Evolutionary conservation across 2,329 filamentous ascomycete genomes (phyloP), one percentile per base, ranked within the genome.

Genomic region (Ophiostoma triangulosporum): DNA sequence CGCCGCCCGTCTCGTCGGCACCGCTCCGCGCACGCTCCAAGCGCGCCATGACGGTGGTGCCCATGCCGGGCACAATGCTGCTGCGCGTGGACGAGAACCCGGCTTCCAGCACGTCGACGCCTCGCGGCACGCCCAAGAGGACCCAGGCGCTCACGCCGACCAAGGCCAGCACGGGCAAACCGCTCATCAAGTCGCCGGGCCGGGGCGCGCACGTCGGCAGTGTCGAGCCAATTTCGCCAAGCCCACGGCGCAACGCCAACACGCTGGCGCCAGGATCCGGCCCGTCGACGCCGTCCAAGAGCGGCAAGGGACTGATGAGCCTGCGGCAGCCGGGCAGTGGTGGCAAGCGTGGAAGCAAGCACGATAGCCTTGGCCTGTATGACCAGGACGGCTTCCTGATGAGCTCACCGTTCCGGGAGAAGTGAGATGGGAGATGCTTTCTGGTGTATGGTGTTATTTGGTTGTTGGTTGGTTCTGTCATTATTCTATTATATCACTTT

Each of bases 311-410:
- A 8, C 6, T 24, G 6, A 29, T 31, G 33, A 29, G 40, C 4
- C 22, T 22, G 14, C 40, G 40, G 20, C 20, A 24, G 22, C 40
- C 22, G 14, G 29, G 29, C 40, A 26, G 35, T n/a, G 33, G 26
- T 22, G 29, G 32, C 31, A 17, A 36, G 29, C n/a, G n/a, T n/a
- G 24, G 6, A 29, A 14, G 17, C 32, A 8, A 51, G 35, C 48
- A 57, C 1, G 70, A 72, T 20, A 73, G 69, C 32, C 54, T 70
- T 29, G 69, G 68, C 1, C 51, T 73, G 49, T 75, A 75, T 56
- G 71, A 74, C 55, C 61, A 65, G 49, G 69, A 74, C 27, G 73
- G 71, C 1, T 74, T 74, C 50, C 59, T 74, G 54, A 64, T 70
- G 56, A 62, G 63, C 29, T 71, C 70, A 26, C 72, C 36, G 9